phyloP scores from a whole-genome alignment of 352 stramenopile genomes.

The Globisporangium perplexum region DNA sequence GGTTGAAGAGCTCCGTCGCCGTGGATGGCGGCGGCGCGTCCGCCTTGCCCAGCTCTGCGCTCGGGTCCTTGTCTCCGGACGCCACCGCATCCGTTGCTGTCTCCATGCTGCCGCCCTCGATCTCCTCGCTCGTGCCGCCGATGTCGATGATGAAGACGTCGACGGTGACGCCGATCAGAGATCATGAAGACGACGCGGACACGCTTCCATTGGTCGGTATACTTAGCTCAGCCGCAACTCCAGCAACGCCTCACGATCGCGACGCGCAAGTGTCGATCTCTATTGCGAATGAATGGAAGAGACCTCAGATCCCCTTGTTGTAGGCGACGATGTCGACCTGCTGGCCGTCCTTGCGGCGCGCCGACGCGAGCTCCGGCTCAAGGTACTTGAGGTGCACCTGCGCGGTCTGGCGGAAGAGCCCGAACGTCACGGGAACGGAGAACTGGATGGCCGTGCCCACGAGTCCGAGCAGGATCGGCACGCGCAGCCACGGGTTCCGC shows the following conservation, averaged over 20 bases:
- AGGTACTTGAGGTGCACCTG: slow-evolving; percentile 57
- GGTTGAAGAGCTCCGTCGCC: slow-evolving; percentile 56
- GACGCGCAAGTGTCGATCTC: background rate
- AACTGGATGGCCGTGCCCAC: slow-evolving; percentile 79
- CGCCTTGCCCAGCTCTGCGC: background rate
- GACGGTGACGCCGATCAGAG: too few species aligned
- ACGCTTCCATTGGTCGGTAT: too few species aligned
- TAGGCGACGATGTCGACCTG: slow-evolving; percentile 66
- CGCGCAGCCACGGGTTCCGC: slow-evolving; percentile 43
- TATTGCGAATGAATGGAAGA: background rate
- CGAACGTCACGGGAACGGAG: slow-evolving; percentile 82
- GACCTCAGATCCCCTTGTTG: slow-evolving; percentile 78
- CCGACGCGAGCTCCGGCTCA: slow-evolving; percentile 49
- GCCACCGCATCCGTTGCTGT: background rate
- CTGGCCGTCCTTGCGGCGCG: slow-evolving; percentile 36
- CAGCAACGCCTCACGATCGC: too few species aligned
- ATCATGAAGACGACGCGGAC: too few species aligned
- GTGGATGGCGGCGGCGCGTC: slow-evolving; percentile 13
- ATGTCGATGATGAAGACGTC: too few species aligned
- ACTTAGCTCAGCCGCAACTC: too few species aligned
- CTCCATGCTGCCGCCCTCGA: slow-evolving; percentile 3
- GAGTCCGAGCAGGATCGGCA: slow-evolving; percentile 61
- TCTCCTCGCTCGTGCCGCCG: too few species aligned
- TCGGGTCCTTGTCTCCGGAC: background rate
- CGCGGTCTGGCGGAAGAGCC: slow-evolving; percentile 78